These are phyloP conservation scores for Ephemerocybe angulata DNA, from an alignment of 768 basidiomycete genomes.

Conservation along the genomic window DNA sequence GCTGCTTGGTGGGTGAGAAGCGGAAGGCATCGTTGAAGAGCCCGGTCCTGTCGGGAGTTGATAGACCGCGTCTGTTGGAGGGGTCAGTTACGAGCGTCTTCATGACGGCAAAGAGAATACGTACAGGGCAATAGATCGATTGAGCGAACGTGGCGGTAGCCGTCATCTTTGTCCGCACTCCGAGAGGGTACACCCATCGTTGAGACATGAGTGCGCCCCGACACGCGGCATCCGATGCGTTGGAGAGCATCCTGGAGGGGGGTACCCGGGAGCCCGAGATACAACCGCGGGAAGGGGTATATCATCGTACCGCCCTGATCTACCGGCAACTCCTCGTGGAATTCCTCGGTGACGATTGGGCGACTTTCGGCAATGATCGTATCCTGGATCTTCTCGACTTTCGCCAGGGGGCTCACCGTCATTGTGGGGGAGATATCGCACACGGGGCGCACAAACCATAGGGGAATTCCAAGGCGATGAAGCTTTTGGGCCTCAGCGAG, in stretches of 20 bases:
- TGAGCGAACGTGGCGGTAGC: too few species aligned
- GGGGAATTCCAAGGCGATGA: background rate
- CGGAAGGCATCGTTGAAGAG: too few species aligned
- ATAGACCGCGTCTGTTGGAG: too few species aligned
- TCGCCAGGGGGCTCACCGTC: background rate
- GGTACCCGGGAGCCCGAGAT: background rate
- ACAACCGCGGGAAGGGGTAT: background rate
- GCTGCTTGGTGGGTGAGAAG: too few species aligned
- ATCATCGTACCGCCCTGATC: background rate
- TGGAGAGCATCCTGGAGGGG: background rate
- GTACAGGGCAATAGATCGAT: too few species aligned
- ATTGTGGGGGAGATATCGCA: background rate
- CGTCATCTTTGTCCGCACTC: too few species aligned
- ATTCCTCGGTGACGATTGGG: background rate
- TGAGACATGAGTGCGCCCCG: too few species aligned
- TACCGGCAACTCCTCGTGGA: background rate
- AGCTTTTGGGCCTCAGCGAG: background rate
- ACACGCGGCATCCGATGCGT: background rate
- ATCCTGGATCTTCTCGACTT: background rate
- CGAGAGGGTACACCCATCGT: too few species aligned
- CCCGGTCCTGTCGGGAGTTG: too few species aligned
- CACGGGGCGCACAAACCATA: background rate
- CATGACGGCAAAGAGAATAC: too few species aligned
- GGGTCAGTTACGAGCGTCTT: too few species aligned
- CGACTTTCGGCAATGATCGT: too few species aligned